Evolutionary conservation across 2,329 filamentous ascomycete genomes (phyloP), one percentile per base, ranked within the genome.

Genomic region (Ophiosphaerella narmari): DNA sequence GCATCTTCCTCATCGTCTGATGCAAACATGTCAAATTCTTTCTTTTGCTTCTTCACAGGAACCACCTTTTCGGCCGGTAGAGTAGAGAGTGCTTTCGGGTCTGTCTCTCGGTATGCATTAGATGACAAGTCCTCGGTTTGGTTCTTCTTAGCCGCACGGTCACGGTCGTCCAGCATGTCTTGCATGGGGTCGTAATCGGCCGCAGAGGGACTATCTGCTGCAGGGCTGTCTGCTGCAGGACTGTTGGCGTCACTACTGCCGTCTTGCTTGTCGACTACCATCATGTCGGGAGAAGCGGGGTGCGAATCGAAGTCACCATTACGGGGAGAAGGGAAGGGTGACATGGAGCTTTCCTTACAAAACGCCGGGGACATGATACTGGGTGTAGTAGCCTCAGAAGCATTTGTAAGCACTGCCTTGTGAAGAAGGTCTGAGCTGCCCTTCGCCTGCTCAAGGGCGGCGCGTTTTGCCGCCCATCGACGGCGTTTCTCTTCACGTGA

Each of bases 161-260:
- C 80, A 63, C 86, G 85, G 61, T 96, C 91, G 71, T 95, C 90
- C 70, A 88, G 81, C 89, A 93, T 94, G 68, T 97, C 92, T 60
- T 86, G 80, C 1, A 87, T 94, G 1, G 92, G 92, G 67, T 96
- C 90, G 70, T 96, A 96, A 72, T 96, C 90, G 51, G 91, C 91
- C 39, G 92, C 92, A n/a, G 91, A 96, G 5, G 90, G 89, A 6
- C 88, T 90, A 63, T 94, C 87, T 45, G 58, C 70, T 55, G 54
- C 60, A 5, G 90, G 89, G 6, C 88, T 90, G 64, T 94, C 87
- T 45, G 58, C 70, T 55, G 54, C 60, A 41, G 54, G 63, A 51
- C 52, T 67, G 50, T 51, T 67, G 52, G 24, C 62, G 37, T 74
- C 74, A 33, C 68, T 73, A 16, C 73, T 55, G 26, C 72, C 70